Conservation (phyloP, 2,329 filamentous ascomycete genomes). For the Leptoxyphium fumago region DNA sequence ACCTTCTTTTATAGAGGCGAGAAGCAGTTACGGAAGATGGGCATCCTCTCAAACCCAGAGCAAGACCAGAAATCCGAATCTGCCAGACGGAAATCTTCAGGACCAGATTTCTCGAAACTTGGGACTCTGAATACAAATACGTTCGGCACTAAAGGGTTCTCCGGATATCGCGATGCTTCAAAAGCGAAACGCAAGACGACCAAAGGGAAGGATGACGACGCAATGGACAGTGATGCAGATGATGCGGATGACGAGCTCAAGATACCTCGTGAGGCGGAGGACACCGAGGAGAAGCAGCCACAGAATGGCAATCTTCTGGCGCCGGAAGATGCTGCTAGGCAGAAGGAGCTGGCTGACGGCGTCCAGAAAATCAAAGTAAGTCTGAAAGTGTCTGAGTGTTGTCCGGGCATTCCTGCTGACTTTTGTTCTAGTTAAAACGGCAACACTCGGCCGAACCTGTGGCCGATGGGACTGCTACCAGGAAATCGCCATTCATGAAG, state of each 20-base stretch:
- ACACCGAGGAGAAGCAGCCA: constrained; percentile 46
- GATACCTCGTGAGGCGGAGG: constrained; percentile 46
- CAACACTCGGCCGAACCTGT: constrained; percentile 62
- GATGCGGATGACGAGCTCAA: constrained; percentile 42
- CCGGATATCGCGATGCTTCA: constrained; percentile 51
- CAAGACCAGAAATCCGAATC: constrained; percentile 45
- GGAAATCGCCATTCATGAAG: constrained; percentile 28
- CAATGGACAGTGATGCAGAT: constrained; percentile 63
- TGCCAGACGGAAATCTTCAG: constrained; percentile 63
- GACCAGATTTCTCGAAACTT: constrained; percentile 72
- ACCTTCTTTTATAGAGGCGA: constrained; percentile 97
- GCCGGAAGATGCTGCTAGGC: constrained; percentile 56
- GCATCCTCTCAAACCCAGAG: constrained; percentile 53
- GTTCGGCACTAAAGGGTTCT: constrained; percentile 78
- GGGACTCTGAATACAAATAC: constrained; percentile 57
- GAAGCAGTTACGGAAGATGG: constrained; percentile 92
- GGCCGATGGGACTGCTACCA: constrained; percentile 25
- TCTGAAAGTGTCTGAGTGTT: neutral
- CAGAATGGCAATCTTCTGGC: constrained; percentile 40
- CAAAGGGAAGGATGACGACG: constrained; percentile 38
- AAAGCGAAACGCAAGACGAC: constrained; percentile 42
- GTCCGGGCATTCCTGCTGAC: constrained; percentile 5
- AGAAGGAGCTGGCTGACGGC: constrained; percentile 64
- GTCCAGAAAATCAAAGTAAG: constrained; percentile 69
- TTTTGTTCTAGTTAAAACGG: constrained; percentile 51